These are phyloP conservation scores for Gonium pectorale DNA, from an alignment of 139 green algal genomes.

Conservation along the genomic window DNA sequence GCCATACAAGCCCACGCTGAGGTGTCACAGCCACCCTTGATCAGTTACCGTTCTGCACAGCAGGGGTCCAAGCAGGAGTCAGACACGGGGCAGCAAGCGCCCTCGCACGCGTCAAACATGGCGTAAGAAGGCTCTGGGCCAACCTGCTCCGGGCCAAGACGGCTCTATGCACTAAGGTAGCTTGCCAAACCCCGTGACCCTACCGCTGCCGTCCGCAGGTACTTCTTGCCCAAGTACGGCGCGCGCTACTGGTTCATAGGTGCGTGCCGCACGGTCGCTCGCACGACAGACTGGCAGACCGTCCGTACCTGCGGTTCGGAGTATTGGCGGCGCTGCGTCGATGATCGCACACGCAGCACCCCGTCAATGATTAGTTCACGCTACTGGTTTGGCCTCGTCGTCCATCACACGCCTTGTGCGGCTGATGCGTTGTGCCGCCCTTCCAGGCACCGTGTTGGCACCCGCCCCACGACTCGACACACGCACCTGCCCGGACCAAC, in stretches of 20 bases:
- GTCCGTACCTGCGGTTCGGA: not conserved
- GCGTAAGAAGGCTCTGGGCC: not conserved
- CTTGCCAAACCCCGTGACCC: too few species aligned
- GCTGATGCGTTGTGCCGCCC: not conserved
- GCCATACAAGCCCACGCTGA: too few species aligned
- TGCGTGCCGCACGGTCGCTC: not conserved
- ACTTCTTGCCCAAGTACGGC: conserved; percentile 26
- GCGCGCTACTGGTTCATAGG: conserved; percentile 1
- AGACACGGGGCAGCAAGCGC: too few species aligned
- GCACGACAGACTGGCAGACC: too few species aligned
- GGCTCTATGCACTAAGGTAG: too few species aligned
- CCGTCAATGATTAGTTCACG: not conserved
- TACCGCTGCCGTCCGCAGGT: too few species aligned
- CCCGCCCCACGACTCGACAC: not conserved
- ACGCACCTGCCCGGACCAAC: not conserved
- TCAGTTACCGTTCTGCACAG: too few species aligned
- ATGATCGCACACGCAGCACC: not conserved
- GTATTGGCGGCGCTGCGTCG: not conserved
- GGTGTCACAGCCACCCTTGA: too few species aligned
- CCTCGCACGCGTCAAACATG: not conserved
- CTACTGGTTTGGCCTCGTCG: not conserved
- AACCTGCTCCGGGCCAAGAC: too few species aligned
- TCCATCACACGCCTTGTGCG: too few species aligned
- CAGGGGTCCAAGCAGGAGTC: too few species aligned
- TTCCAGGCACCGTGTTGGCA: not conserved